These are phyloP conservation scores for Candida odintsovae DNA, from an alignment of 805 yeast genomes.

Conservation along the genomic window DNA sequence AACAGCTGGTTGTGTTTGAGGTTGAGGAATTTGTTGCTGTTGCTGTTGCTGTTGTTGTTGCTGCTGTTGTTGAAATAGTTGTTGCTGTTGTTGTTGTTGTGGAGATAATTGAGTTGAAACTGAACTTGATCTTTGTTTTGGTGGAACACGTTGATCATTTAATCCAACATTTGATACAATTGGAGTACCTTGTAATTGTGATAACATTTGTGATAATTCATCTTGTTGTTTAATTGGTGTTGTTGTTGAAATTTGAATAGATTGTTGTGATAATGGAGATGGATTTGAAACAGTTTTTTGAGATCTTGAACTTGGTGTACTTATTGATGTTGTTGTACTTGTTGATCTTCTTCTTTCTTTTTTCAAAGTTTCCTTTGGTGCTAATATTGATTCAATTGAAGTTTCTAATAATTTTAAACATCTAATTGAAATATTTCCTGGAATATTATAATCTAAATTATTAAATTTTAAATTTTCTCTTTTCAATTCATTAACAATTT, in stretches of 20 bases:
- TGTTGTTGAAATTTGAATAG: neutral
- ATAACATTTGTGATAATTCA: conserved; percentile 22
- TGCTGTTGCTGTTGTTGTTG: neutral
- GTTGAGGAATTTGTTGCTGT: neutral
- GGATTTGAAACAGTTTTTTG: conserved; percentile 2
- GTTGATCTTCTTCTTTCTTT: neutral
- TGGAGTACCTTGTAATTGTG: conserved; percentile 22
- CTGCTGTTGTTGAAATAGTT: neutral
- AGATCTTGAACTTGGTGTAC: neutral
- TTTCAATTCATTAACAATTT: conserved; percentile 44
- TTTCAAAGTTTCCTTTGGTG: conserved; percentile 30
- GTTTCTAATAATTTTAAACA: conserved; percentile 52
- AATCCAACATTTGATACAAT: conserved; percentile 12
- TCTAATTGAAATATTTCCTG: conserved; percentile 56
- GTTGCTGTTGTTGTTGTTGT: conserved; percentile 3
- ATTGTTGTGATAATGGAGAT: conserved; percentile 11
- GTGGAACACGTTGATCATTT: conserved; percentile 6
- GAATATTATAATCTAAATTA: conserved; percentile 31
- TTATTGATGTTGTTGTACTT: conserved; percentile 5
- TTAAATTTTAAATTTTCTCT: conserved; percentile 30
- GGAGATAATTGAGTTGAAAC: conserved; percentile 1
- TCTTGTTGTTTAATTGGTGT: conserved; percentile 1
- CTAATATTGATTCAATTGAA: conserved; percentile 55
- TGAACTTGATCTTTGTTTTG: conserved; percentile 10
- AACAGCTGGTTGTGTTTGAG: neutral